Evolutionary conservation across 352 stramenopile species (phyloP).

Genomic region (Globisporangium heterothallicum): DNA sequence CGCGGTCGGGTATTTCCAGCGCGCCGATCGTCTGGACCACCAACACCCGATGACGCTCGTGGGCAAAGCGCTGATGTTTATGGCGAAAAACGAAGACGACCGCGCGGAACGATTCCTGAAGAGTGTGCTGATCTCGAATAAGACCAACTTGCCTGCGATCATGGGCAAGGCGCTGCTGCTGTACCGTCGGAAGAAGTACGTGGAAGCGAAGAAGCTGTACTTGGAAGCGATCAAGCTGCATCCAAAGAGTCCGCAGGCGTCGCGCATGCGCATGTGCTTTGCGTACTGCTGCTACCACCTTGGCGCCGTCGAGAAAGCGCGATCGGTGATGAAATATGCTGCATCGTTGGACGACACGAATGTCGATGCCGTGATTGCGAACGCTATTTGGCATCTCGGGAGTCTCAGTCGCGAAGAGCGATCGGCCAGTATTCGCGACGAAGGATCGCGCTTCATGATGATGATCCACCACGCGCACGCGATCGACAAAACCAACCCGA

Average conservation of each 20-base stretch:
- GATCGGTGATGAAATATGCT: conserved; percentile 80
- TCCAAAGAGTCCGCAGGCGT: conserved; percentile 85
- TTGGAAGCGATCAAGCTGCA: conserved; percentile 92
- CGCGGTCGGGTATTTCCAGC: conserved; percentile 83
- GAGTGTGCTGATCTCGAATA: conserved; percentile 87
- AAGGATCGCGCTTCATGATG: conserved; percentile 88
- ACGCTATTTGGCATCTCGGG: conserved; percentile 89
- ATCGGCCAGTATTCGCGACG: conserved; percentile 70
- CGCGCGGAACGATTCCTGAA: conserved; percentile 89
- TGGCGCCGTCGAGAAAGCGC: conserved; percentile 85
- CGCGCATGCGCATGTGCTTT: conserved; percentile 93
- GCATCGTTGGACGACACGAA: conserved; percentile 87
- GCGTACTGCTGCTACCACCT: conserved; percentile 95
- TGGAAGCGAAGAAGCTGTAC: conserved; percentile 91
- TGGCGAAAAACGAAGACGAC: conserved; percentile 90
- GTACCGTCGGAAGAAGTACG: conserved; percentile 86
- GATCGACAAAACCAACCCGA: conserved; percentile 85
- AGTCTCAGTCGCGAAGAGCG: conserved; percentile 72
- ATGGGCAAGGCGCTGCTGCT: conserved; percentile 82
- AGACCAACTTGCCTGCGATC: conserved; percentile 83
- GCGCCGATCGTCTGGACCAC: conserved; percentile 83
- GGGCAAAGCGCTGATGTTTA: conserved; percentile 90
- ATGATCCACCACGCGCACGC: conserved; percentile 89
- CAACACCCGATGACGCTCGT: conserved; percentile 88
- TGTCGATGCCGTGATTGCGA: conserved; percentile 93